Conservation (phyloP, 805 yeast genomes). For the Lipomyces sp. region DNA sequence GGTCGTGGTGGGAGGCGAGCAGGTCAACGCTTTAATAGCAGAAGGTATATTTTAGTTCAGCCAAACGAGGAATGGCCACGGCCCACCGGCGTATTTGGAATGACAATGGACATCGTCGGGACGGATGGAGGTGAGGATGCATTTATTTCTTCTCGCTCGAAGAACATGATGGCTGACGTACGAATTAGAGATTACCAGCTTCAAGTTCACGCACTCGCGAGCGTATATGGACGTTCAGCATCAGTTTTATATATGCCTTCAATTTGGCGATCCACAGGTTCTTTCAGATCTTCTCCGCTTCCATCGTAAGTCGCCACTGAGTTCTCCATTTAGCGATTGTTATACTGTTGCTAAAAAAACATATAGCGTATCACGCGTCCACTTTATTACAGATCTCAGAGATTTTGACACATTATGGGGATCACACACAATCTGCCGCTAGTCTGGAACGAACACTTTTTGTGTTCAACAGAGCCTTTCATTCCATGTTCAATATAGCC, state of each 20-base stretch:
- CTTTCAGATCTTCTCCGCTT: constrained; percentile 37
- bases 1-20: constrained; percentile 7
- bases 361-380: constrained; percentile 66
- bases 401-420: constrained; percentile 73
- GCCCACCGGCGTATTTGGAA: constrained; percentile 12
- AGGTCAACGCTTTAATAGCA: constrained; percentile 11
- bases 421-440: constrained; percentile 64
- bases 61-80: constrained; percentile 31
- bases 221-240: constrained; percentile 40
- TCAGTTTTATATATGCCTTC: constrained; percentile 60
- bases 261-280: constrained; percentile 64
- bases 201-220: constrained; percentile 46
- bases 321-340: no score
- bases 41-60: constrained; percentile 23
- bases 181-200: constrained; percentile 46
- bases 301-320: no score
- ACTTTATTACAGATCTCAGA: constrained; percentile 76
- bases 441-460: constrained; percentile 73
- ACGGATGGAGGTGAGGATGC: constrained; percentile 15
- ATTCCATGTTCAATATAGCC: constrained; percentile 54
- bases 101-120: constrained; percentile 26
- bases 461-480: constrained; percentile 72
- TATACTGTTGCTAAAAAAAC: background rate
- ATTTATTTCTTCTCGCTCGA: background rate
- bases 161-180: background rate